Evolutionary conservation across 2,329 filamentous ascomycete species (phyloP), one percentile per base, ranked within the genome.

Genomic region (Akanthomyces lecanii): DNA sequence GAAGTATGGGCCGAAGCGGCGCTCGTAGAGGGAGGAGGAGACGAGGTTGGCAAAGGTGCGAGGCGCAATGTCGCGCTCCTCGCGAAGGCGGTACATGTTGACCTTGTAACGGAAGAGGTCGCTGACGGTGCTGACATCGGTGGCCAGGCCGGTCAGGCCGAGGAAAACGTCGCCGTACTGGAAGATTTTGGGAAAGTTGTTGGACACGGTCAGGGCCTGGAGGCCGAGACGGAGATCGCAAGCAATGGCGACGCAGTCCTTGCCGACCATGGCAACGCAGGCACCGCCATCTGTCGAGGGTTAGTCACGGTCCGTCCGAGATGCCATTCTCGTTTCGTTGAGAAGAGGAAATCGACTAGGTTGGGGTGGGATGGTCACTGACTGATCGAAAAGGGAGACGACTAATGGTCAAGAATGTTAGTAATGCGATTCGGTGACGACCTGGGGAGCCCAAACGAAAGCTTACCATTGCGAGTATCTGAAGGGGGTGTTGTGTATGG

Each of bases 101-200:
- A 96, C 92, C 85, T 99, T 99, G 88, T 97, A 98, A 74, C 95
- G 92, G 86, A 99, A 96, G 69, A 98, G 89, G 80, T 99, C 94
- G 71, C 89, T 90, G 70, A 99, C 94, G 70, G 94, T 98, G 68
- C 86, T 86, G 68, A 99, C 92, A 77, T 99, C 95, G 71, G 95
- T 99, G 65, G 95, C 95, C 58, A 99, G 90, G 62, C 95, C 95
- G 5, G 95, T 98, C 65, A 99, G 88, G 63, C 95, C 95, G 42
- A 99, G 90, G 79, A 96, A 97, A 71, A 95, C 91, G 65, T 94
- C 91, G 73, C 92, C 92, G 84, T 96, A 98, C 78, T 89, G 88
- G 87, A 98, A 98, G 84, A 99, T 91, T 84, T 99, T 99, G 82
- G 95, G 95, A 84, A 98, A 98, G 89, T 98, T 95, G 88, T 99